phyloP scores from a whole-genome alignment of 768 basidiomycete genomes.

The Mycena epipterygia region DNA sequence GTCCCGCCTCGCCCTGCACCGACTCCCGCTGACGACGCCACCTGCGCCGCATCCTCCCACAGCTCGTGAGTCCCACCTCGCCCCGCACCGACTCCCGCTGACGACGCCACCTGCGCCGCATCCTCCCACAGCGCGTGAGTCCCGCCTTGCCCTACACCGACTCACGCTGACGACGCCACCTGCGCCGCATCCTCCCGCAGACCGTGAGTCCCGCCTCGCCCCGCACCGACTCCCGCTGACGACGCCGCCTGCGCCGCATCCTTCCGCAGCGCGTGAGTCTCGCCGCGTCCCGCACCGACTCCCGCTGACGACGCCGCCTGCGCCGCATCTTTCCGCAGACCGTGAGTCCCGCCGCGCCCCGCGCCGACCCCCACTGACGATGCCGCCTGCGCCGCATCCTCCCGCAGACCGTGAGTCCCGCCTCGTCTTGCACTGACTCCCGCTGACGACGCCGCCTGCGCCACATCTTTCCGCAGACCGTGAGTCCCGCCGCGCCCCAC shows the following conservation, averaged over 20 bases:
- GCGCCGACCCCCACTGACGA: constrained; percentile 1
- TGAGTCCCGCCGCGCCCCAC: background rate
- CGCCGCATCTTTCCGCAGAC: no score
- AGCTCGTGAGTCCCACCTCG: background rate
- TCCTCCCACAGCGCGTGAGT: background rate
- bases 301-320: background rate
- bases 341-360: background rate
- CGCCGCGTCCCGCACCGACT: background rate
- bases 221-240: background rate
- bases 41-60: background rate
- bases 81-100: no score
- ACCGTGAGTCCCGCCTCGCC: background rate
- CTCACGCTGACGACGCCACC: background rate
- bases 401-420: constrained; percentile 1
- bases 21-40: background rate
- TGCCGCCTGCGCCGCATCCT: background rate
- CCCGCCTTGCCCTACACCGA: background rate
- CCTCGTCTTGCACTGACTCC: background rate
- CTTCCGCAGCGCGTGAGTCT: constrained; percentile 1
- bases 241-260: background rate
- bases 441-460: no score
- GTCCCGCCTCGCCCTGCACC: background rate
- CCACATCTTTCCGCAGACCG: background rate
- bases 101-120: no score
- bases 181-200: no score